phyloP scores from a whole-genome alignment of 768 basidiomycete genomes.

The Boletus pseudopeckii region DNA sequence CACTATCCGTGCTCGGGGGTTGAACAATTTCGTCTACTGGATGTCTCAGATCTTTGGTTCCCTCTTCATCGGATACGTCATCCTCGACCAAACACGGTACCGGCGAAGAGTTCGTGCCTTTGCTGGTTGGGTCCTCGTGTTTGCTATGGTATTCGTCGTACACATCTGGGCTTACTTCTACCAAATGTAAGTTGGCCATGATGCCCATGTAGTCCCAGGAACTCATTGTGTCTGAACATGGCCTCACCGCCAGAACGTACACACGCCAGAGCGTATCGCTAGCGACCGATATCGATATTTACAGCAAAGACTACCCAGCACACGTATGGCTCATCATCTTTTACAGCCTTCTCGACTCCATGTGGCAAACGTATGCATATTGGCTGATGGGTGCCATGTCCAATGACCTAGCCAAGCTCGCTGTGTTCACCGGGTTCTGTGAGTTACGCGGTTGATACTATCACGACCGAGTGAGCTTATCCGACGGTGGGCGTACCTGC shows the following conservation, averaged over 20 bases:
- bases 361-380: slow-evolving; percentile 84
- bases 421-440: slow-evolving; percentile 83
- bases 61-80: slow-evolving; percentile 56
- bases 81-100: slow-evolving; percentile 59
- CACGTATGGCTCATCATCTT: slow-evolving; percentile 65
- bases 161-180: slow-evolving; percentile 81
- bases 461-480: not conserved
- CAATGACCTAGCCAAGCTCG: slow-evolving; percentile 74
- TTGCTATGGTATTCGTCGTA: slow-evolving; percentile 62
- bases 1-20: slow-evolving; percentile 72
- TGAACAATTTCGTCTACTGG: slow-evolving; percentile 84
- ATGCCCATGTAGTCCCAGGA: not conserved
- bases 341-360: slow-evolving; percentile 74
- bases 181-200: slow-evolving; percentile 49
- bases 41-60: slow-evolving; percentile 74
- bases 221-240: not conserved
- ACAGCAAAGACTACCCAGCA: slow-evolving; percentile 50
- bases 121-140: slow-evolving; percentile 61
- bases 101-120: slow-evolving; percentile 69
- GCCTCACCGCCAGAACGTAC: slow-evolving; percentile 43
- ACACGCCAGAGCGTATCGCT: slow-evolving; percentile 49
- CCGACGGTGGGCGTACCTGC: not conserved
- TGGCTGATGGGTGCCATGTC: slow-evolving; percentile 89
- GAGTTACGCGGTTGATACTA: slow-evolving; percentile 25
- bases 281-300: slow-evolving; percentile 52